Evolutionary conservation across 225 moss, liverwort and hornwort species (phyloP), one percentile per base, ranked within the genome.

Genomic region (Anthoceros angustus): DNA sequence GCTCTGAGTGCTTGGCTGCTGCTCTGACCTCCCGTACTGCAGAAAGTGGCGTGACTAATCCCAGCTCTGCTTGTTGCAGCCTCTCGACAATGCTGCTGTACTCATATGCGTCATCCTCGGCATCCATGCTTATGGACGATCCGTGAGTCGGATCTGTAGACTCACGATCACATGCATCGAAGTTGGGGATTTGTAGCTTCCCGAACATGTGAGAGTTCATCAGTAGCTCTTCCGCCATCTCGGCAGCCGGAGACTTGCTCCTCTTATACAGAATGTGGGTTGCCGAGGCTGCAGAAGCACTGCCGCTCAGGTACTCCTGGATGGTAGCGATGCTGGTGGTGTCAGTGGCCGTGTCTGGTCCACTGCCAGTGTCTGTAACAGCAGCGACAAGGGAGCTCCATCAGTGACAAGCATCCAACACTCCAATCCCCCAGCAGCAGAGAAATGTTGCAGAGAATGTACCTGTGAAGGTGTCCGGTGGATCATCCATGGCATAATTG

Each of bases 1-100:
- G 72, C 20, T 74, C 64, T 49, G 77, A 74, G 23, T 74, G 74
- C 72, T 77, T 67, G 11, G 80, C 77, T 25, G 74, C 77, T 72
- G 76, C 76, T 70, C 80, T 63, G 39, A 80, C 72, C 68, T 77
- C 70, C 3, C 74, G 72, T 61, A 77, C 80, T 66, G 76, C 77
- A 11, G 76, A 64, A 11, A 77, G 63, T 55, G 55, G 55, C 66
- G 77, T 68, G 38, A 80, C 72, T 12, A 72, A 73, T 12, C 77
- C 77, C 55, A 55, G 6, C 63, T 73, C 72, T 24, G 65, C 69
- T 62, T 80, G 77, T 42, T 50, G 72, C 72, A 77, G 45, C 62
- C 80, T 68, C 65, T 80, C 77, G 61, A 80, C 80, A 41, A 77
- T 73, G 21, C 72, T 74, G 32, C 70, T 67, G 46, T 80, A 80